phyloP scores from a whole-genome alignment of 257 asterid species.

The Ocimum tenuiflorum region DNA sequence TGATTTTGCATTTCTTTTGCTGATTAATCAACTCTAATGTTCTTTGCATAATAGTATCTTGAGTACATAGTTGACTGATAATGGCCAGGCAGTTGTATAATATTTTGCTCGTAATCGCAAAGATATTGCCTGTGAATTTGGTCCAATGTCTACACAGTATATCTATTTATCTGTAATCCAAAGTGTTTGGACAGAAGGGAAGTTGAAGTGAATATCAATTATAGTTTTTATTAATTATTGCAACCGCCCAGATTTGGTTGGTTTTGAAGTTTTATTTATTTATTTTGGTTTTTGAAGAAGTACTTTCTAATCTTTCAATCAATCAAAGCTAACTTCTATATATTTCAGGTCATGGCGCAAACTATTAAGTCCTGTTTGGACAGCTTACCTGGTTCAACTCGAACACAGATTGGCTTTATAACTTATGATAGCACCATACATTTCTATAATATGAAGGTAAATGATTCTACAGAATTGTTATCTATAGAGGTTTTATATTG shows the following conservation, averaged over 20 bases:
- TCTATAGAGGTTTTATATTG: constrained; percentile 13
- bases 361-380: constrained; percentile 88
- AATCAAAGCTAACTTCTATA: constrained; percentile 10
- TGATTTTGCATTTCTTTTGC: not conserved
- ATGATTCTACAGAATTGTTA: constrained; percentile 14
- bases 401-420: constrained; percentile 95
- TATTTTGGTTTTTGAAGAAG: not conserved
- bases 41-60: not conserved
- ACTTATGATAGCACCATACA: constrained; percentile 93
- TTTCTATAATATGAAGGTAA: constrained; percentile 92
- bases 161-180: not conserved
- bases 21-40: constrained; percentile 2
- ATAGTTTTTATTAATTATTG: not conserved
- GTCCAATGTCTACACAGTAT: not conserved
- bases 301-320: not conserved
- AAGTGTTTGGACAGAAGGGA: not conserved
- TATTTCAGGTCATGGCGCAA: constrained; percentile 76
- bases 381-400: constrained; percentile 75
- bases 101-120: not conserved
- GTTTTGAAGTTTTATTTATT: not conserved
- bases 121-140: no score
- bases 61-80: not conserved
- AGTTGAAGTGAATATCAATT: not conserved
- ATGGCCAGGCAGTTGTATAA: not conserved
- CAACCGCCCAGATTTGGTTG: not conserved